Base-by-base conservation (phyloP, 805 yeast genomes). In the Alloascoidea hylecoeti region DNA sequence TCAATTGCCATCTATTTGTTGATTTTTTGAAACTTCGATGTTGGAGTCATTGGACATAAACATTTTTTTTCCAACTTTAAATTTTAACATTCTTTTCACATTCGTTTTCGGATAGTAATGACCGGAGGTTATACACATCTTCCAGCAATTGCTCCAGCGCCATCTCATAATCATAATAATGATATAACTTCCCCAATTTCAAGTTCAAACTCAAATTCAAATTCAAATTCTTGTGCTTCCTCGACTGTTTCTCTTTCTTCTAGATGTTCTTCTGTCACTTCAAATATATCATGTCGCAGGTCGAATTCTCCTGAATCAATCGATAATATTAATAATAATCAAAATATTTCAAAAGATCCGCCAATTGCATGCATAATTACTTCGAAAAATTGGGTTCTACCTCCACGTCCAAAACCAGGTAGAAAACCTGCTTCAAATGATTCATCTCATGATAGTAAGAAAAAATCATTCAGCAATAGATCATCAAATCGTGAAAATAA, bases 381-480 rank as follows among this genome's bases (percentile, higher is more conserved):
- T 5, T 34, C 36, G 13, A 34, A 34, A 18, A 16, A 14, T 5
- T 34, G 36, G 36, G 36, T 34, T n/a, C 16, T 34, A n/a, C 36
- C 36, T n/a, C 36, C 36, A 14, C 5, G 36, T 5, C 36, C 36
- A 5, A 34, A 23, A 23, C 30, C 30, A 9, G 30, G 30, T 23
- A 9, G 30, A 9, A 23, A 23, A n/a, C 30, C 30, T 9, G 30
- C 30, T 9, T 23, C 30, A 9, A 23, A 23, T 23, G n/a, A 23
- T n/a, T n/a, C 9, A n/a, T 9, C 9, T n/a, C 13, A 9, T n/a
- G 30, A 23, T 23, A 9, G 13, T 9, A 23, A n/a, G 30, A 23
- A 23, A 23, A 23, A 23, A 23, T n/a, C 30, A n/a, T 9, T 23
- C 30, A n/a, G 13, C 13, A 23, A 23, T n/a, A 9, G 30, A n/a